A percentile compares a stretch with the other conserved stretches of the same genome.
Evolutionary conservation across 306 rosid species (phyloP).

Genomic region (Corylus avellana): DNA sequence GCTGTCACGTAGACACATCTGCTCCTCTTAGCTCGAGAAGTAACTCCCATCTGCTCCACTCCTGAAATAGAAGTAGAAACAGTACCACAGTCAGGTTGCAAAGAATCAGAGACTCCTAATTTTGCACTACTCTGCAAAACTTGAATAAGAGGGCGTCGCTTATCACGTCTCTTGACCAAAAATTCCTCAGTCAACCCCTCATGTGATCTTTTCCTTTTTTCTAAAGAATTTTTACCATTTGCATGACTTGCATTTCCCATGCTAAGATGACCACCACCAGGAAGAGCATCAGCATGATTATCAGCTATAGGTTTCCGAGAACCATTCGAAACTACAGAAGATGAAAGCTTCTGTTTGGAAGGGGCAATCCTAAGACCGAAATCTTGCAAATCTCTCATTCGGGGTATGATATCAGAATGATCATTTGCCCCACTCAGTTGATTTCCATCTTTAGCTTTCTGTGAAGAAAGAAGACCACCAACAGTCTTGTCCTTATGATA

Average conservation of each 20-base stretch:
- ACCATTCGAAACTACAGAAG: constrained; percentile 48
- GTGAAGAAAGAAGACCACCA: constrained; percentile 34
- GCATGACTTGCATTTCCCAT: constrained; percentile 37
- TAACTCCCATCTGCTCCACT: constrained; percentile 48
- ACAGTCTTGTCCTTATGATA: constrained; percentile 37
- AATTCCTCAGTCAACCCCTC: constrained; percentile 33
- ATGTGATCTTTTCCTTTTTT: constrained; percentile 34
- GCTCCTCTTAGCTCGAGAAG: constrained; percentile 72
- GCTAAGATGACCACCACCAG: constrained; percentile 34
- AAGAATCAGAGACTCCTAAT: constrained; percentile 27
- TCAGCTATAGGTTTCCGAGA: constrained; percentile 44
- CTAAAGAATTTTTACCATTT: constrained; percentile 40
- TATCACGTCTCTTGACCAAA: constrained; percentile 31
- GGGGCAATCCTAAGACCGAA: constrained; percentile 52
- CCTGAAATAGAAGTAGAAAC: constrained; percentile 55
- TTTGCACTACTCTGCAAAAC: constrained; percentile 35
- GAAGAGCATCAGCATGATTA: constrained; percentile 37
- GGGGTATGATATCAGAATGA: constrained; percentile 46
- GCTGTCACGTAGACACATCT: constrained; percentile 57
- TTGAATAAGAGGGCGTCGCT: constrained; percentile 31
- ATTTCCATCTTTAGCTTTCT: constrained; percentile 43
- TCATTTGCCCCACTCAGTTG: constrained; percentile 53
- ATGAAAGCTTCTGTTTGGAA: constrained; percentile 41
- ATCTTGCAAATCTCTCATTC: constrained; percentile 71
- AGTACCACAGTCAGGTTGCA: constrained; percentile 40